Conservation (phyloP, 805 yeast species). For the Kazachstania kunashirensis region DNA sequence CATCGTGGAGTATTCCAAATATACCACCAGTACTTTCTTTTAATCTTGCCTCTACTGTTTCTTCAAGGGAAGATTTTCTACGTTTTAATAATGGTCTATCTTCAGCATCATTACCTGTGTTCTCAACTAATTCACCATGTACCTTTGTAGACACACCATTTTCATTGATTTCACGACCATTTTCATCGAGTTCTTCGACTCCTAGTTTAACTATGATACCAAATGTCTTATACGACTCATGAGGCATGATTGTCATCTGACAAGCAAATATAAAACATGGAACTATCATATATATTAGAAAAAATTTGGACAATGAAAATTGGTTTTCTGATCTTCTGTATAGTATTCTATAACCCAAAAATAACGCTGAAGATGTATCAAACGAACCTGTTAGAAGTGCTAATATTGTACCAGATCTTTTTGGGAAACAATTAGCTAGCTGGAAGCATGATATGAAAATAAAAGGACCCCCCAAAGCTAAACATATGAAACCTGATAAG, state of each 20-base stretch:
- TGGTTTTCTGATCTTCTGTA: slow-evolving; percentile 36
- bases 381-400: slow-evolving; percentile 90
- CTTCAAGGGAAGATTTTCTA: slow-evolving; percentile 54
- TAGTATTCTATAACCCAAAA: slow-evolving; percentile 57
- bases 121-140: background rate
- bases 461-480: slow-evolving; percentile 92
- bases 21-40: slow-evolving; percentile 48
- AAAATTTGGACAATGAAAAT: slow-evolving; percentile 45
- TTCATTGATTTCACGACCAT: slow-evolving; percentile 41
- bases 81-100: slow-evolving; percentile 2
- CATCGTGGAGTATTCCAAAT: slow-evolving; percentile 72
- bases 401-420: slow-evolving; percentile 66
- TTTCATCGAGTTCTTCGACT: slow-evolving; percentile 65
- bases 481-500: slow-evolving; percentile 57
- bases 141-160: slow-evolving; percentile 30
- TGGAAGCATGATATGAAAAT: slow-evolving; percentile 87
- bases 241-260: slow-evolving; percentile 75
- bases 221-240: slow-evolving; percentile 59
- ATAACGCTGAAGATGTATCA: slow-evolving; percentile 85
- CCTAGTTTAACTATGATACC: slow-evolving; percentile 59
- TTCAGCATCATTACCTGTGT: background rate
- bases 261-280: slow-evolving; percentile 70
- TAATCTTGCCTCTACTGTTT: slow-evolving; percentile 50
- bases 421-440: slow-evolving; percentile 78
- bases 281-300: slow-evolving; percentile 56